A percentile compares a stretch with the other conserved stretches of the same genome.
These are phyloP conservation scores for Erigeron philadelphicus DNA, from an alignment of 140 eudicot species.

Conservation along the genomic window DNA sequence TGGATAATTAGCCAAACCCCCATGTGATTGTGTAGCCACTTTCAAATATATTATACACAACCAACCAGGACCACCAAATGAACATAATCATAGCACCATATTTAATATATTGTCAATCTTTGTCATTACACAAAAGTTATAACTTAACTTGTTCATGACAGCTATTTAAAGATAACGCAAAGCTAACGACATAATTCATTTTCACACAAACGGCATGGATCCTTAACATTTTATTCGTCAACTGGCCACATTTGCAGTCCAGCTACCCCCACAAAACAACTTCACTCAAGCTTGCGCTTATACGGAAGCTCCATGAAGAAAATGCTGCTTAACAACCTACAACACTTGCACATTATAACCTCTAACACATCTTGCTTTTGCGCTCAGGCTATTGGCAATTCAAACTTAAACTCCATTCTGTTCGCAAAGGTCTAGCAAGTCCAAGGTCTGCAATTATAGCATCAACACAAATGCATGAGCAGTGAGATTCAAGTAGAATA, in stretches of 20 bases:
- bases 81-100: slow-evolving; percentile 3
- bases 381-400: slow-evolving; percentile 19
- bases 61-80: slow-evolving; percentile 7
- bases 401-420: slow-evolving; percentile 59
- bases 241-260: slow-evolving; percentile 18
- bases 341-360: slow-evolving; percentile 39
- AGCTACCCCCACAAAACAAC: slow-evolving; percentile 35
- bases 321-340: slow-evolving; percentile 44
- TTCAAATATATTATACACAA: not conserved
- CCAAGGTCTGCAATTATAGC: slow-evolving; percentile 66
- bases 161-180: slow-evolving; percentile 23
- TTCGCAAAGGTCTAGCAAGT: slow-evolving; percentile 93
- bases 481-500: not conserved
- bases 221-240: slow-evolving; percentile 32
- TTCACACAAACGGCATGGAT: slow-evolving; percentile 14
- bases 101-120: slow-evolving; percentile 10
- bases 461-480: not conserved
- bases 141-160: slow-evolving; percentile 17
- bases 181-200: slow-evolving; percentile 14
- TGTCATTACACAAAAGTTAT: slow-evolving; percentile 26
- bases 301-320: slow-evolving; percentile 49
- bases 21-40: slow-evolving; percentile 12
- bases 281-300: slow-evolving; percentile 84
- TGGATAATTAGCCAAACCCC: slow-evolving; percentile 22
- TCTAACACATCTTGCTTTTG: slow-evolving; percentile 30